Percentiles rank a stretch among this genome's conserved stretches.
Conservation (phyloP, 2,329 filamentous ascomycete genomes). For the Aspergillus versicolor region DNA sequence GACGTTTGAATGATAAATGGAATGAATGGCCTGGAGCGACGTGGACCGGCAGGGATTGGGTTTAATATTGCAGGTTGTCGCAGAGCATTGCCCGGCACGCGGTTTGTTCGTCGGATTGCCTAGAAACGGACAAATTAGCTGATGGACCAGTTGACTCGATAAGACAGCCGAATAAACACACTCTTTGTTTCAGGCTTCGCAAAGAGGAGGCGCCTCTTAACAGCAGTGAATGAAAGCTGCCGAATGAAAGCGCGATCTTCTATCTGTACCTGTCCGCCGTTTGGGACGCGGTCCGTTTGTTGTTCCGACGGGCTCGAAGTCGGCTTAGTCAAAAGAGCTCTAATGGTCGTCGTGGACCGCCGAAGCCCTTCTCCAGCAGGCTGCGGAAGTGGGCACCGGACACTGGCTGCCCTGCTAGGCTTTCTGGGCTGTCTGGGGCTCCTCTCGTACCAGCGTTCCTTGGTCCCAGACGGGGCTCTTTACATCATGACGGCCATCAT, state of each 20-base stretch:
- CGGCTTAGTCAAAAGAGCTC: slow-evolving; percentile 6
- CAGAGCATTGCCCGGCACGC: neutral
- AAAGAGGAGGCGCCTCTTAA: neutral
- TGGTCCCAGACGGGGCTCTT: slow-evolving; percentile 13
- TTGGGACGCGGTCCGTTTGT: slow-evolving; percentile 9
- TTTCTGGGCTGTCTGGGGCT: too few species aligned
- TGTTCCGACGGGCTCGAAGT: neutral
- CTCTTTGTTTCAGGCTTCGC: neutral
- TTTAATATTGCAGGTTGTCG: neutral
- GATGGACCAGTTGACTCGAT: neutral
- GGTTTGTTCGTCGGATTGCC: neutral
- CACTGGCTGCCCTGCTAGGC: too few species aligned
- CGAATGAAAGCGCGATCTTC: neutral
- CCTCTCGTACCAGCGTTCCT: slow-evolving; percentile 7
- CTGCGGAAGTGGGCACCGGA: too few species aligned
- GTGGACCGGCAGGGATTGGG: neutral
- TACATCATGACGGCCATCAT: slow-evolving; percentile 23
- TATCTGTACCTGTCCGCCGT: neutral
- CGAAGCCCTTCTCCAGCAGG: neutral
- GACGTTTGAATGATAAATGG: neutral
- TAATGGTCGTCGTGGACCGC: neutral
- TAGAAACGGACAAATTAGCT: neutral
- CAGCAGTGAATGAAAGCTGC: neutral
- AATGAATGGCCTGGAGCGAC: neutral
- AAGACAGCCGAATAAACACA: neutral